A percentile compares a stretch with the other conserved stretches of the same genome.
Evolutionary conservation across 306 rosid species (phyloP).

Genomic region (Lupinus albus): DNA sequence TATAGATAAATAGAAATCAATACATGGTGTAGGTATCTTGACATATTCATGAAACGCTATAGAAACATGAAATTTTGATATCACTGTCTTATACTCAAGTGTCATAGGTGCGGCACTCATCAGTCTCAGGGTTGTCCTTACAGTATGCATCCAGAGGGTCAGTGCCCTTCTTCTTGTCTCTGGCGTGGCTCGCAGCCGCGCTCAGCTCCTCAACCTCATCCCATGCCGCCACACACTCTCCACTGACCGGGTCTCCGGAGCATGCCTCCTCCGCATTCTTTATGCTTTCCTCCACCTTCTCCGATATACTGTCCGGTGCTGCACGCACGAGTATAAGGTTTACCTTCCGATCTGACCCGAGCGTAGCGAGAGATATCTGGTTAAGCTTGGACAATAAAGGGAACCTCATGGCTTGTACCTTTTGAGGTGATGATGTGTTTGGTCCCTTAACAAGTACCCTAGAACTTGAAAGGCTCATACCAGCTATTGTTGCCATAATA

Average conservation of each 20-base stretch:
- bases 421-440: constrained; percentile 48
- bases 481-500: constrained; percentile 65
- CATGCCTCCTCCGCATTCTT: constrained; percentile 80
- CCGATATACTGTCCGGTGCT: constrained; percentile 70
- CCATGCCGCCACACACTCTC: constrained; percentile 97
- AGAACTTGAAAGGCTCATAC: constrained; percentile 59
- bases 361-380: constrained; percentile 29
- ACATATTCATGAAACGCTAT: constrained; percentile 6
- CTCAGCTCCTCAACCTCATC: constrained; percentile 98
- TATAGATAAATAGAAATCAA: not conserved
- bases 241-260: constrained; percentile 60
- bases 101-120: constrained; percentile 96
- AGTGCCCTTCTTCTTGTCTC: constrained; percentile 54
- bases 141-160: constrained; percentile 90
- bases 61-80: not conserved
- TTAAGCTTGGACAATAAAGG: constrained; percentile 25
- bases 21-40: not conserved
- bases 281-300: constrained; percentile 79
- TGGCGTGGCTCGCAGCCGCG: constrained; percentile 93
- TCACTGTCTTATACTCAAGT: constrained; percentile 33
- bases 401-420: constrained; percentile 38
- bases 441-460: constrained; percentile 45
- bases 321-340: constrained; percentile 50
- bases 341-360: constrained; percentile 38
- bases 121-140: constrained; percentile 81